Percentiles rank a stretch among this genome's conserved stretches.
phyloP scores from a whole-genome alignment of 1,284 basidiomycete species.

The Pyrrhoderma lamaoense region DNA sequence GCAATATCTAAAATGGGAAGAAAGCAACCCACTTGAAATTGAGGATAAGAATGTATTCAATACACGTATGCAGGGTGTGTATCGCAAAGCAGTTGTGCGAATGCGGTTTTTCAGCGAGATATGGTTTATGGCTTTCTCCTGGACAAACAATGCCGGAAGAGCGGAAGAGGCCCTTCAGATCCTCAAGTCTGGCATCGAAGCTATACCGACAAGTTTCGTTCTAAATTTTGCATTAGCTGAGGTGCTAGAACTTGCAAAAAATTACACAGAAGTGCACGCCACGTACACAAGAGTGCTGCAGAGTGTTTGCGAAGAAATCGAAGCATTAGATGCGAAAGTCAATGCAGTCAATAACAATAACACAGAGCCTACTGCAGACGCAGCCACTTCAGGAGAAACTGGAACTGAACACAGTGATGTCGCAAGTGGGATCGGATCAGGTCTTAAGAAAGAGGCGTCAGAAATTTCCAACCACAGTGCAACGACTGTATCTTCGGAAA shows the following conservation, averaged over 20 bases:
- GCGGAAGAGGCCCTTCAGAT: conserved; percentile 78
- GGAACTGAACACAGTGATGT: conserved; percentile 23
- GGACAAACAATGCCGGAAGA: conserved; percentile 69
- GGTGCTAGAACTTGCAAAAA: conserved; percentile 61
- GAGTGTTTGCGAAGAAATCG: conserved; percentile 65
- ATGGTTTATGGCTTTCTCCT: conserved; percentile 91
- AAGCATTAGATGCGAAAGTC: conserved; percentile 50
- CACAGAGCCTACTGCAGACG: conserved; percentile 26
- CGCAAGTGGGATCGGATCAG: not conserved
- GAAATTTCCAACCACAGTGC: conserved; percentile 32
- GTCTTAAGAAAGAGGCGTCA: conserved; percentile 28
- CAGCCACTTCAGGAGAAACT: conserved; percentile 24
- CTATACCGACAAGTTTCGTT: conserved; percentile 84
- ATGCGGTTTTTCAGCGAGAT: conserved; percentile 96
- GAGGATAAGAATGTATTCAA: conserved; percentile 70
- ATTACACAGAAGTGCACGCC: conserved; percentile 59
- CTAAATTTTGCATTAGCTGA: conserved; percentile 90
- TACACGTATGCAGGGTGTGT: conserved; percentile 73
- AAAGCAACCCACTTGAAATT: conserved; percentile 87
- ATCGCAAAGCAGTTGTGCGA: conserved; percentile 80
- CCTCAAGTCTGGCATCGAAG: conserved; percentile 80
- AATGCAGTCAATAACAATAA: conserved; percentile 34
- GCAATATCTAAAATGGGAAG: conserved; percentile 92
- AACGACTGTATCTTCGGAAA: conserved; percentile 25
- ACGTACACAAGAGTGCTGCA: conserved; percentile 69